phyloP scores from a whole-genome alignment of 1,284 basidiomycete genomes.

The Malassezia nana region DNA sequence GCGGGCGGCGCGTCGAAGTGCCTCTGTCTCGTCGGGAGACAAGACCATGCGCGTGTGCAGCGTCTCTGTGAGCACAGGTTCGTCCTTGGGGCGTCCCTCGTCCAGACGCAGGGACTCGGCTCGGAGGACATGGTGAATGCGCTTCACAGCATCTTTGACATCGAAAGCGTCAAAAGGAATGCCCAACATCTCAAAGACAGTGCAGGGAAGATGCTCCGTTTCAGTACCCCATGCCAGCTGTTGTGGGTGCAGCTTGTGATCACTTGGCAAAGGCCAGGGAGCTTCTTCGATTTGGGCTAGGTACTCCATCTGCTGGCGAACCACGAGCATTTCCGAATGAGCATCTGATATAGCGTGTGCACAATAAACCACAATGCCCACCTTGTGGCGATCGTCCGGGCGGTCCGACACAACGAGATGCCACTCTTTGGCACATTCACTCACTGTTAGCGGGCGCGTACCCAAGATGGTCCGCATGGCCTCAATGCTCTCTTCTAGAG shows the following conservation, averaged over 20 bases:
- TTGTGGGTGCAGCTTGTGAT: conserved; percentile 5
- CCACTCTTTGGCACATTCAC: not conserved
- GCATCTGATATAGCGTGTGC: conserved; percentile 17
- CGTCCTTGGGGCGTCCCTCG: not conserved
- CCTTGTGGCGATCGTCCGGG: not conserved
- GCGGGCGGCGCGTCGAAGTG: conserved; percentile 1
- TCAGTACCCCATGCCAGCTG: conserved; percentile 11
- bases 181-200: conserved; percentile 11
- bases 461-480: not conserved
- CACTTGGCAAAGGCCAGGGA: not conserved
- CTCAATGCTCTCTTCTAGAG: conserved; percentile 1
- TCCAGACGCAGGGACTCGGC: conserved; percentile 6
- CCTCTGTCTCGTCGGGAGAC: conserved; percentile 4
- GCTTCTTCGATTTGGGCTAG: not conserved
- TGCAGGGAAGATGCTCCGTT: not conserved
- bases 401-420: conserved; percentile 2
- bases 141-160: not conserved
- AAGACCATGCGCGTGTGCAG: not conserved
- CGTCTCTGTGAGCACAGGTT: not conserved
- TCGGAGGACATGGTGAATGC: not conserved
- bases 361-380: conserved; percentile 7
- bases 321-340: not conserved
- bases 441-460: not conserved
- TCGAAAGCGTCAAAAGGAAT: conserved; percentile 4
- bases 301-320: conserved; percentile 3